Evolutionary conservation across 345 rosid genomes (phyloP).

Genomic region (Rhodamnia argentea): DNA sequence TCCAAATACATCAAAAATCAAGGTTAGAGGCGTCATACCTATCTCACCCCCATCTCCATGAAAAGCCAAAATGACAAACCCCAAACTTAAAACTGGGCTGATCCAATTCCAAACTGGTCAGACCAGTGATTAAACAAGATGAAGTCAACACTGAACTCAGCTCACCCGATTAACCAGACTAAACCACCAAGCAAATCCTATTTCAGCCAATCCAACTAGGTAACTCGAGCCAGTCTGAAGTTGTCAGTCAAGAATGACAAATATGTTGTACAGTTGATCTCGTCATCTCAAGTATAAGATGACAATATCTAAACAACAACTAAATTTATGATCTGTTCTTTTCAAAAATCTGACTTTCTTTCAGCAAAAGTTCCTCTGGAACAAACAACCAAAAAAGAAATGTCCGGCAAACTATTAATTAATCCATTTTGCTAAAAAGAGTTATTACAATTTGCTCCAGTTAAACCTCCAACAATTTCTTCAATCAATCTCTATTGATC

Average conservation of each 20-base stretch:
- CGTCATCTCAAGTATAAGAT: not conserved
- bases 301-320: not conserved
- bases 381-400: not conserved
- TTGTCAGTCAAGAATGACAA: not conserved
- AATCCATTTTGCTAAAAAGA: not conserved
- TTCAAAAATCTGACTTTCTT: not conserved
- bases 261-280: not conserved
- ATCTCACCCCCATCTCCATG: not conserved
- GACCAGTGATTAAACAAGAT: not conserved
- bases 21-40: not conserved
- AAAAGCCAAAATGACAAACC: not conserved
- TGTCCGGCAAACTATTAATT: not conserved
- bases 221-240: not conserved
- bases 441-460: not conserved
- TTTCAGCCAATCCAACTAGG: not conserved
- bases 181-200: not conserved
- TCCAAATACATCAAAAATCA: not conserved
- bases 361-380: not conserved
- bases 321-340: not conserved
- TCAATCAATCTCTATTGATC: not conserved
- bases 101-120: not conserved
- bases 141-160: not conserved
- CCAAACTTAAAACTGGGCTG: not conserved
- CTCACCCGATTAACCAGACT: not conserved
- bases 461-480: not conserved